Base-by-base conservation (phyloP, 225 moss, liverwort and hornwort species). In the Lunularia cruciata region DNA sequence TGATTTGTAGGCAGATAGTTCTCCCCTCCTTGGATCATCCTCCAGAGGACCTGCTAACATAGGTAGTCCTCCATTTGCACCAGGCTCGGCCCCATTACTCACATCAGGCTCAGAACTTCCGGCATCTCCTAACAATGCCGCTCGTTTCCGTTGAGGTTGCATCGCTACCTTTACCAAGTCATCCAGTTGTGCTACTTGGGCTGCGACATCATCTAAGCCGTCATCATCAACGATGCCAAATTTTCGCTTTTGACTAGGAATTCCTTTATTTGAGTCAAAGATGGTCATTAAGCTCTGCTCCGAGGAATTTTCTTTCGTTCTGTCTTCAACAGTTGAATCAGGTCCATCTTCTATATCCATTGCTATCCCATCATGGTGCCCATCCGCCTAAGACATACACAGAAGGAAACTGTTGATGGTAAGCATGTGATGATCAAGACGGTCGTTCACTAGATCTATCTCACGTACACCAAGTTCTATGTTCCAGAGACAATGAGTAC, bases 151-250 rank as follows among this genome's bases (percentile, higher is more conserved):
- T 11, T 81, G 70, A 52, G 78, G 75, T 30, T 69, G 73, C 53
- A 78, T 46, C 5, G 70, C 69, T 62, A 52, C 72, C n/a, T 79
- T 75, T 40, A 83, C 78, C 5, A 81, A 43, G 45, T 78, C 78
- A 66, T 86, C 86, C 55, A 83, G 68, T 59, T 78, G 65, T 13
- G 65, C 78, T 31, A 82, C 67, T 46, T 79, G 78, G 43, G 76
- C 73, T 53, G 81, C 73, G 23, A 85, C 67, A 68, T 85, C 78
- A 40, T 74, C 71, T 22, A 79, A 40, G 59, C 46, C 63, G 33
- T 77, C 43, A 28, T 82, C 76, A 60, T 78, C 67, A 34, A 67
- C 73, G 23, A 72, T 65, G 53, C 46, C 71, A 57, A 72, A 79
- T 36, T 79, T 74, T 35, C 76, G 60, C 63, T 79, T 85, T 20